Conservation (phyloP, 139 green algal genomes). For the Chlamydomonas asymmetrica region DNA sequence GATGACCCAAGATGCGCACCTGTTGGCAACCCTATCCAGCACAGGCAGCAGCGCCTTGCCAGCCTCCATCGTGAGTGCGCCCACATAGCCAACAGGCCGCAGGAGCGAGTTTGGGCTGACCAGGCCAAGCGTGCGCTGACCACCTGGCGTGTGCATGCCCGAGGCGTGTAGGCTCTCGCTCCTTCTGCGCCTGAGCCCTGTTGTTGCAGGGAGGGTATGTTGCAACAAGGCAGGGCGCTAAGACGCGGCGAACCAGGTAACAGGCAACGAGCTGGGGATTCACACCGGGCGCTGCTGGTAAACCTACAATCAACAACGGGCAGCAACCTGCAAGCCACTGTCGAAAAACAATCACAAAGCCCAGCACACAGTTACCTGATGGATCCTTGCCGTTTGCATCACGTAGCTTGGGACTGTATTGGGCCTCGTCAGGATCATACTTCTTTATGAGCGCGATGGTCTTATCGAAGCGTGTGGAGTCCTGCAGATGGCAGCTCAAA, state of each 20-base stretch:
- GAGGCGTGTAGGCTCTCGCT: not conserved
- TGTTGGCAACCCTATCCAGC: constrained; percentile 53
- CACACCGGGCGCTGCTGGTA: not conserved
- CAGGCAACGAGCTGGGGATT: too few species aligned
- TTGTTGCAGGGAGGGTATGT: not conserved
- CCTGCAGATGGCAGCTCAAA: too few species aligned
- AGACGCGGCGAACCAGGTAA: too few species aligned
- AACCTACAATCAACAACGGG: not conserved
- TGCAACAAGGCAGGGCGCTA: not conserved
- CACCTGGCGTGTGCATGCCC: not conserved
- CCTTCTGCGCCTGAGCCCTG: not conserved
- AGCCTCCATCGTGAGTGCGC: constrained; percentile 25
- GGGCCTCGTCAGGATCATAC: constrained; percentile 61
- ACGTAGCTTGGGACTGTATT: not conserved
- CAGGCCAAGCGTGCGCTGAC: not conserved
- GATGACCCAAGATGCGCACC: too few species aligned
- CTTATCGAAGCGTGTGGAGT: constrained; percentile 62
- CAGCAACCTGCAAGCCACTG: not conserved
- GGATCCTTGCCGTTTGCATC: not conserved
- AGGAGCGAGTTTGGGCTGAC: not conserved
- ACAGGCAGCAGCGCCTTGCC: constrained; percentile 52
- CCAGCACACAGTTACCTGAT: not conserved
- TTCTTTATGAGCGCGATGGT: constrained; percentile 66
- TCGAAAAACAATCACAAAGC: not conserved
- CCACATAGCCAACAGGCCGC: not conserved